A percentile compares a stretch with the other conserved stretches of the same genome.
These are phyloP conservation scores for Pythium grandisporangium DNA, from an alignment of 352 stramenopile genomes.

Conservation along the genomic window DNA sequence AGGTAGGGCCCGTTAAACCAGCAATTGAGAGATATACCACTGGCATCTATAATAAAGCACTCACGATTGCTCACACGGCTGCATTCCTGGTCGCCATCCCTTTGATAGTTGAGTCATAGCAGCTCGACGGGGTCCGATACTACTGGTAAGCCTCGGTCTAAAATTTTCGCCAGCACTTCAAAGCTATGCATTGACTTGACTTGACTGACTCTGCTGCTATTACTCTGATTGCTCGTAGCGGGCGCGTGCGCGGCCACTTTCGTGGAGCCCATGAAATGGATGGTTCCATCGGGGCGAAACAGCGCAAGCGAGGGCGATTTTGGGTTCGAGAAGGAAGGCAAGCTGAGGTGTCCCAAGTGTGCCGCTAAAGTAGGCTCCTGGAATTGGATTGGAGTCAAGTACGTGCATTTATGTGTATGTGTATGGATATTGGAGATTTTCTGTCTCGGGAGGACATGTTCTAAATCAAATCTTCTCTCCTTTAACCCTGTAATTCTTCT, in stretches of 20 bases:
- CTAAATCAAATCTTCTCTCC: no score
- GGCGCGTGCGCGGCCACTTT: constrained; percentile 22
- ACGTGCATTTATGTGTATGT: constrained; percentile 8
- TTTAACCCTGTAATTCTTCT: neutral
- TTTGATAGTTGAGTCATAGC: no score
- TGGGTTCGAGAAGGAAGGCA: constrained; percentile 32
- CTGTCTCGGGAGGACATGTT: no score
- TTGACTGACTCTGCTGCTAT: no score
- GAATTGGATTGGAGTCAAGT: constrained; percentile 75
- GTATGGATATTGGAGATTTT: neutral
- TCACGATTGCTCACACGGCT: no score
- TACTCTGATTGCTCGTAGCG: no score
- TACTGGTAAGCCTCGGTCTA: no score
- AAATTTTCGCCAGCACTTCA: no score
- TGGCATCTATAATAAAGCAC: neutral
- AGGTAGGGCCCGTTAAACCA: constrained; percentile 26
- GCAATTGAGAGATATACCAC: neutral
- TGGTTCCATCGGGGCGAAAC: constrained; percentile 16
- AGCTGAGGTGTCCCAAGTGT: constrained; percentile 56
- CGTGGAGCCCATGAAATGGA: constrained; percentile 67
- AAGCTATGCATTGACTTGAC: no score
- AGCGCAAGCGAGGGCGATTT: constrained; percentile 7
- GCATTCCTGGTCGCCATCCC: no score
- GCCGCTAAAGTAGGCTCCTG: constrained; percentile 66
- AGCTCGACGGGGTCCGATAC: no score